These are phyloP conservation scores for Desmodesmus armatus DNA, from an alignment of 139 green algal species.

Conservation along the genomic window DNA sequence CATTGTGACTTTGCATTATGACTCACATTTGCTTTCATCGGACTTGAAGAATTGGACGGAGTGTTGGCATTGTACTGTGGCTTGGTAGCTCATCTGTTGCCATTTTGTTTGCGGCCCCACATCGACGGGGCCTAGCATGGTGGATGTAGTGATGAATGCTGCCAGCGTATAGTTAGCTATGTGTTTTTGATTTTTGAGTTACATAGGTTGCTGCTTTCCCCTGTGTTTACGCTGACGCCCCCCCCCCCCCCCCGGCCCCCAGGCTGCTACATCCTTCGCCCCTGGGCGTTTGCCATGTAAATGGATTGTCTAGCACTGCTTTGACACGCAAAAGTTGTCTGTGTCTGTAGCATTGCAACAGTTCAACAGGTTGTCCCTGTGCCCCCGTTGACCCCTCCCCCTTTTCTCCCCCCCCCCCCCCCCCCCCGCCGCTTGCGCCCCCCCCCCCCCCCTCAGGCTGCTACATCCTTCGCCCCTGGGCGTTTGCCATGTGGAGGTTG, in stretches of 20 bases:
- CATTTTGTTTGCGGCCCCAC: no score
- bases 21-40: no score
- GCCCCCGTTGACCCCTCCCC: neutral
- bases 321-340: constrained; percentile 89
- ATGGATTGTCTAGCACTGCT: constrained; percentile 81
- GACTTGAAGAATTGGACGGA: no score
- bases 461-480: constrained; percentile 98
- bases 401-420: neutral
- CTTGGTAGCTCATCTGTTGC: no score
- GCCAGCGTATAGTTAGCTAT: no score
- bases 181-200: no score
- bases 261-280: constrained; percentile 98
- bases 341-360: constrained; percentile 69
- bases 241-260: no score
- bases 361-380: neutral
- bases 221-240: neutral
- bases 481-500: constrained; percentile 91
- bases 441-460: constrained; percentile 82
- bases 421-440: no score
- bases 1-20: no score
- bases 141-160: no score
- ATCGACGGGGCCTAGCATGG: no score
- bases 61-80: no score
- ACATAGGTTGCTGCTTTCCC: neutral
- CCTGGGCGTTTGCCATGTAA: constrained; percentile 94